Evolutionary conservation across 352 stramenopile species (phyloP).

Genomic region (Pythium rishiriense): DNA sequence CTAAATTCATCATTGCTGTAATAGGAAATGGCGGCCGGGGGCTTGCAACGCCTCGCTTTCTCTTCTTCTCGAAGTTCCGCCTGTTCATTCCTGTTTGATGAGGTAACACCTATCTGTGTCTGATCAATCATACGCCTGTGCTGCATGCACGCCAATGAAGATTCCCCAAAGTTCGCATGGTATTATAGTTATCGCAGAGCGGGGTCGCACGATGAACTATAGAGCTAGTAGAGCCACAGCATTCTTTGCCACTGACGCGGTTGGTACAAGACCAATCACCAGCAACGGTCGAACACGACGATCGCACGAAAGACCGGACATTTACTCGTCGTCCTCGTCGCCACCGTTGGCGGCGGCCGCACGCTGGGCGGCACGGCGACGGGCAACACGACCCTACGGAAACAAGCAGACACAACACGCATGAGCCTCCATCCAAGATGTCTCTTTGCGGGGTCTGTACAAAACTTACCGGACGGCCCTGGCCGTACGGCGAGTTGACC

Average conservation of each 20-base stretch:
- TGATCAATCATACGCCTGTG: no score
- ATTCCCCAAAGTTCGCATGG: conserved; percentile 85
- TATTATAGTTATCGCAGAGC: conserved; percentile 74
- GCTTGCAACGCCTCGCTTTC: no score
- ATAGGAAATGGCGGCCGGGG: no score
- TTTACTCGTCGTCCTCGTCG: conserved; percentile 87
- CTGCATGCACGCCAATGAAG: conserved; percentile 17
- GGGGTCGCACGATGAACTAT: conserved; percentile 26
- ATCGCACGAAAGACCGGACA: conserved; percentile 27
- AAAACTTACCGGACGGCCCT: conserved; percentile 87
- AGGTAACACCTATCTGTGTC: neutral
- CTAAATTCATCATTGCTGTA: no score
- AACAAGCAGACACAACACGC: conserved; percentile 21
- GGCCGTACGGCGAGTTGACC: conserved; percentile 97
- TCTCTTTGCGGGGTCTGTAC: conserved; percentile 15
- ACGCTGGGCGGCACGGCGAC: conserved; percentile 92
- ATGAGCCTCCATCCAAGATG: conserved; percentile 20
- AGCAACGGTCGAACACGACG: conserved; percentile 18
- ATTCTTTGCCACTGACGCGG: conserved; percentile 19
- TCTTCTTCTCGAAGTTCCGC: no score
- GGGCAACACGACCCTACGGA: conserved; percentile 91
- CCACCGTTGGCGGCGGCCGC: conserved; percentile 89
- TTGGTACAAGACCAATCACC: conserved; percentile 4
- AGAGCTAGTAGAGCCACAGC: conserved; percentile 34
- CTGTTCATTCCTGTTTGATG: no score